Evolutionary conservation across 306 rosid genomes (phyloP), one percentile per base, ranked within the genome.

Genomic region (Quercus cerris): DNA sequence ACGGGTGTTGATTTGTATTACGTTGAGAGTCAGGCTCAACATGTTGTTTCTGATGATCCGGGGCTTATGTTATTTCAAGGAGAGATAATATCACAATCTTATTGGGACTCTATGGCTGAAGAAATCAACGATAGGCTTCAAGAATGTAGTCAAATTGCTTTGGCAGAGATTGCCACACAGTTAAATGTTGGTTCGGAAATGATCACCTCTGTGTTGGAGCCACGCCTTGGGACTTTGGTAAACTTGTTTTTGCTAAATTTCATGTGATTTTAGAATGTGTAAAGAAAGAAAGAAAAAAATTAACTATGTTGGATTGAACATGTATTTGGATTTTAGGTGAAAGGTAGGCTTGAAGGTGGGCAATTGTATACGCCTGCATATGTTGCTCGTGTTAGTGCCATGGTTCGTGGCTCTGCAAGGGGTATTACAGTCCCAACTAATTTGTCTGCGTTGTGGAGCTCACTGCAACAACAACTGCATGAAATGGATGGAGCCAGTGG

Each of bases 301-400:
- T 49, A 49, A 41, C 2, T 49, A 49, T 49, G 17, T 12, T 52
- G 52, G 57, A 70, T 25, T 81, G 54, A 49, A 3, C 14, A 49
- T 49, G 28, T 75, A 55, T 41, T 71, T 74, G 81, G 17, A 73
- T 80, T 49, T 74, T 82, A 94, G 99, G 97, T 96, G 80, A 90
- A 90, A 89, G 99, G 99, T 35, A 87, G 98, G 89, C 99, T 96
- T 81, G 99, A 96, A 90, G 98, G 97, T 33, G 99, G 99, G 57
- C 99, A 91, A 70, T 78, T 96, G 82, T 96, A 96, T 77, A 96
- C 99, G 14, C 99, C 99, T 74, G 96, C 97, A n/a, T 91, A 96
- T 82, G 97, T 96, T 73, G 93, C 92, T 76, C 97, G 98, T 55
- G 87, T 96, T 62, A 85, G 83, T 84, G 93, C 97, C 66, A 96